Evolutionary conservation across 306 rosid genomes (phyloP).

Genomic region (Corylus heterophylla): DNA sequence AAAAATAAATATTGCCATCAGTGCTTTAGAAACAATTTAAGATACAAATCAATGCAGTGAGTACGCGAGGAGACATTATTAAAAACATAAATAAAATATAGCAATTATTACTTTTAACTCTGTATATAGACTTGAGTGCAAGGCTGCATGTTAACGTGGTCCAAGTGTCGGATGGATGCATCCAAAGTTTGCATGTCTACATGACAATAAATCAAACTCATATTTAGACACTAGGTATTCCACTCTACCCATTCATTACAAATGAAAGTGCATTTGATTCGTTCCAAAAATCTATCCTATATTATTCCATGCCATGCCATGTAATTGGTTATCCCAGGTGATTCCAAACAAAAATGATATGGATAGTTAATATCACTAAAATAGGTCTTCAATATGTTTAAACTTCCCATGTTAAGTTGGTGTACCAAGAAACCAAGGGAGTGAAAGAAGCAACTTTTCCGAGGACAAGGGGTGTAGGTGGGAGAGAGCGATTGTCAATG

Average conservation of each 20-base stretch:
- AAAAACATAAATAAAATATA: neutral
- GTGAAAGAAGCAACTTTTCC: neutral
- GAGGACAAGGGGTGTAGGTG: neutral
- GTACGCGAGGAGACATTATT: neutral
- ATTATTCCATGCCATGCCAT: neutral
- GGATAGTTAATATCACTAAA: neutral
- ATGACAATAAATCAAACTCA: neutral
- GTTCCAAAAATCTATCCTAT: neutral
- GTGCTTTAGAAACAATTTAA: neutral
- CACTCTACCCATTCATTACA: neutral
- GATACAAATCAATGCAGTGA: neutral
- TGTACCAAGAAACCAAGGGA: neutral
- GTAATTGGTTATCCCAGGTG: neutral
- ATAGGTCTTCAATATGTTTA: neutral
- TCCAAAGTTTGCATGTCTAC: neutral
- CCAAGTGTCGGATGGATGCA: neutral
- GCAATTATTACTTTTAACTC: neutral
- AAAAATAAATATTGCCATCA: neutral
- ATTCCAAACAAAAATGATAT: neutral
- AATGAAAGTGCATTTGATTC: neutral
- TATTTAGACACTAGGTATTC: neutral
- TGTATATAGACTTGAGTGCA: neutral
- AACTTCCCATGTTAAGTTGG: neutral
- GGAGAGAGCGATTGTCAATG: neutral
- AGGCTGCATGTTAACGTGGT: neutral